Conservation (phyloP, 768 basidiomycete species). For the Tephrocybe sp. region DNA sequence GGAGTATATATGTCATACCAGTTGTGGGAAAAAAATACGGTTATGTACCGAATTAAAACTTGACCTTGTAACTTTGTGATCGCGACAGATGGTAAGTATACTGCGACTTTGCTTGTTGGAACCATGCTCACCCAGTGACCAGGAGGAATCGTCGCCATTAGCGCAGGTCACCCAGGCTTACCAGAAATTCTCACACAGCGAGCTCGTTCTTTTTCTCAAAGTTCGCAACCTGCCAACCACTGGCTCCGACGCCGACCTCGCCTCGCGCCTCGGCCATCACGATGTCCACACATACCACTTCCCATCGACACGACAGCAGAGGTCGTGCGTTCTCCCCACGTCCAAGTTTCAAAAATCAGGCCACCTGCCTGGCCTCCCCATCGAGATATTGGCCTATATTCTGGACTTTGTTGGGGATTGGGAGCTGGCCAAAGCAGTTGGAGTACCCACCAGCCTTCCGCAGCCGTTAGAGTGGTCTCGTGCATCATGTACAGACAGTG, state of each 20-base stretch:
- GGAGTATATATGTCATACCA: not conserved
- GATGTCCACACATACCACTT: constrained; percentile 77
- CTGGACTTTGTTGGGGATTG: constrained; percentile 81
- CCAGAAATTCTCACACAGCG: constrained; percentile 60
- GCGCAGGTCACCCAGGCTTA: constrained; percentile 68
- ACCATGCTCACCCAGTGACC: constrained; percentile 18
- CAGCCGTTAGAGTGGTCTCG: constrained; percentile 71
- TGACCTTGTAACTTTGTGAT: not conserved
- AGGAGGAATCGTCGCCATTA: constrained; percentile 37
- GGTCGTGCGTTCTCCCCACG: constrained; percentile 29
- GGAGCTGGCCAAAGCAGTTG: constrained; percentile 79
- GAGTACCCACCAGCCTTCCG: constrained; percentile 67
- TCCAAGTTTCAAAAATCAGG: constrained; percentile 27
- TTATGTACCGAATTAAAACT: constrained; percentile 4
- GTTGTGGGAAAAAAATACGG: constrained; percentile 12
- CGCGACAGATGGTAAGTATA: constrained; percentile 35
- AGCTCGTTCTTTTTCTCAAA: constrained; percentile 75
- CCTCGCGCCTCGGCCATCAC: constrained; percentile 69
- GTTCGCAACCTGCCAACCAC: constrained; percentile 67
- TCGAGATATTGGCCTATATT: constrained; percentile 76
- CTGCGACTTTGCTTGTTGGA: constrained; percentile 4
- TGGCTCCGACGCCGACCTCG: constrained; percentile 65
- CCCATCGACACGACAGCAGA: constrained; percentile 28
- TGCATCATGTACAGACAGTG: constrained; percentile 67
- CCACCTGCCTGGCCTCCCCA: constrained; percentile 62